Percentiles rank a stretch among this genome's conserved stretches.
Evolutionary conservation across 208 protist genomes (phyloP).

Genomic region (Acanthamoeba healyi): DNA sequence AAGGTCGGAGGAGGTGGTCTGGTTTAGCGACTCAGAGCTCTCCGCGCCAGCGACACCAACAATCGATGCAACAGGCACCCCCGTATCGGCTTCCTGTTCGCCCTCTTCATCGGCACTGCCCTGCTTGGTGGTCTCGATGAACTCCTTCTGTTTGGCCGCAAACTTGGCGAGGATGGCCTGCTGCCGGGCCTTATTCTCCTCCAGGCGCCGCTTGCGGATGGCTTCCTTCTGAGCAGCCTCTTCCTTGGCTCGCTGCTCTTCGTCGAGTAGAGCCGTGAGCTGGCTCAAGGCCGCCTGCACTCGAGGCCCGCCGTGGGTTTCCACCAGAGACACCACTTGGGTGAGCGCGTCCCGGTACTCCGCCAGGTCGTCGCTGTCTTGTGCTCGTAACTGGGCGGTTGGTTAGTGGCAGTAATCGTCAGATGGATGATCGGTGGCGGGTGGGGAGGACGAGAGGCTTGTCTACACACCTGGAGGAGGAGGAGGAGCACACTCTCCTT

Average conservation of each 20-base stretch:
- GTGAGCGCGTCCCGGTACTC: conserved; percentile 37
- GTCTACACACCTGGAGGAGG: conserved; percentile 8
- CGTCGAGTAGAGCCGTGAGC: not conserved
- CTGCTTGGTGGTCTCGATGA: not conserved
- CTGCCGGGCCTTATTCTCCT: conserved; percentile 48
- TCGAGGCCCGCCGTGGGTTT: not conserved
- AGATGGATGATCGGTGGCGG: too few relatives aligned
- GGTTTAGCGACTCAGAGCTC: too few relatives aligned
- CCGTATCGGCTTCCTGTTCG: not conserved
- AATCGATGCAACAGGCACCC: too few relatives aligned
- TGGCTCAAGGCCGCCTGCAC: not conserved
- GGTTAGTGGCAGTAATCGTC: too few relatives aligned
- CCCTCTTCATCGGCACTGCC: not conserved
- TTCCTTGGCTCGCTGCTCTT: not conserved
- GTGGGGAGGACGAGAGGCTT: too few relatives aligned
- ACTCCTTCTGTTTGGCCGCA: conserved; percentile 20
- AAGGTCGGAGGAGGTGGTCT: not conserved
- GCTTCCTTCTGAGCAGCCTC: conserved; percentile 8
- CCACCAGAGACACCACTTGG: not conserved
- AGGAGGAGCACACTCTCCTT: not conserved
- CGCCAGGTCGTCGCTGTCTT: not conserved
- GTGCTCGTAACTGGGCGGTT: not conserved
- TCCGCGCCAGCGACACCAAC: too few relatives aligned
- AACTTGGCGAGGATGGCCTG: conserved; percentile 33
- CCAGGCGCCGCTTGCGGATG: not conserved